Base-by-base conservation (phyloP, 331 rosid species). In the Phaseolus coccineus region DNA sequence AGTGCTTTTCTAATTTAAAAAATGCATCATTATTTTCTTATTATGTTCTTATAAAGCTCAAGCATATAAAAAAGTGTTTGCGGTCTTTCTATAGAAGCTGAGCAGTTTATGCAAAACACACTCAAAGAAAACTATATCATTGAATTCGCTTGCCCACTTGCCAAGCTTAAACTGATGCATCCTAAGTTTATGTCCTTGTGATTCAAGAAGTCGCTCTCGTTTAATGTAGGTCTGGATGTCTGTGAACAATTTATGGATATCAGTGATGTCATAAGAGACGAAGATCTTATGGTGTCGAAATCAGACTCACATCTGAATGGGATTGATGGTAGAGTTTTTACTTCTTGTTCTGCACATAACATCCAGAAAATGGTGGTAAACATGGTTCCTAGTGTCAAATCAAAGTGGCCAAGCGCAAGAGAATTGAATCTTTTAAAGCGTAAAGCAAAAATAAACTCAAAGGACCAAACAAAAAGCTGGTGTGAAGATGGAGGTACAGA, bases 231-330 rank as follows among this genome's bases (percentile, higher is more conserved):
- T 84, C 85, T 91, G 89, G 99, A 93, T 85, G 88, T 90, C 48
- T 95, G 94, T 16, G 99, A 95, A 86, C 96, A 87, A 84, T 95
- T 95, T 87, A 93, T 95, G 96, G 99, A 95, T 86, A 94, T 95
- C 63, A 91, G 87, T 87, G 99, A 93, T 84, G 93, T 95, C 87
- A 95, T 95, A 75, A 87, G 93, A 87, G 99, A 95, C 77, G 99
- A 95, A 77, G 99, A 95, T 89, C 96, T 95, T 75, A 84, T 95
- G 71, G 82, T 89, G 48, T 89, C 88, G 71, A 91, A 66, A 83
- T 84, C 84, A 65, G 87, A 82, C 73, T 80, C 88, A 1, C 83
- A 84, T 87, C 88, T 89, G 44, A 87, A 90, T 62, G 97, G 92
- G 53, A 78, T 86, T 68, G 90, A 85, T 83, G 89, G 80, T 73